Base-by-base conservation (phyloP, 108 stramenopile genomes). In the Parietichytrium sp. region DNA sequence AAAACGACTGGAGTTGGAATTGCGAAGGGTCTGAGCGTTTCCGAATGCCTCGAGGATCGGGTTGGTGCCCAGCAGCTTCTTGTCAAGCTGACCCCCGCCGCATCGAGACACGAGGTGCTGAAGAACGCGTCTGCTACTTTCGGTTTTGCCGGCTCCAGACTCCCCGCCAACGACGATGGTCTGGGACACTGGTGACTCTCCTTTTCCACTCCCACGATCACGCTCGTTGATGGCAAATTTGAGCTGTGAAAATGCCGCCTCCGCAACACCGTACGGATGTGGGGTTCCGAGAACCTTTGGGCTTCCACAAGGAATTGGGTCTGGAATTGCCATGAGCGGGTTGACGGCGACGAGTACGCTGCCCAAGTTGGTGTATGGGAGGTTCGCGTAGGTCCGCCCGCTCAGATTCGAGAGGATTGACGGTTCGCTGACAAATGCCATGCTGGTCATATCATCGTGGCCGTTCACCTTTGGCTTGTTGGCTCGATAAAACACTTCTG, bases 331-430 rank as follows among this genome's bases (percentile, higher is more conserved):
- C 49, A 27, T 49, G 10, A 79, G 25, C 18, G 84, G 84, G 79
- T 85, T 85, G 23, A 85, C 81, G 12, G 84, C 81, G 18, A 85
- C 49, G 13, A 85, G 3, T 4, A 81, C 84, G 77, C 27, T 18
- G 29, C 48, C 81, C 81, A 85, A 77, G 54, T 31, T 78, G 1
- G 84, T 82, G 47, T 85, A 85, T 15, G 79, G 79, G 29, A 48
- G 48, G 48, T 79, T 49, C 49, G 13, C 8, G 15, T 49, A 3
- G 25, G 7, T 31, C 7, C 84, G 54, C 33, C 31, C 7, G 26
- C 47, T 6, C 61, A 85, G 31, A 53, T 85, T 85, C 6, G 23
- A 23, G 7, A 85, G 10, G 42, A 85, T 85, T 23, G 72, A 72
- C 3, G 84, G 45, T 47, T 85, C 84, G 47, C 79, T 81, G 10